Conservation (phyloP, 352 stramenopile species). For the Phytophthora brassicae region DNA sequence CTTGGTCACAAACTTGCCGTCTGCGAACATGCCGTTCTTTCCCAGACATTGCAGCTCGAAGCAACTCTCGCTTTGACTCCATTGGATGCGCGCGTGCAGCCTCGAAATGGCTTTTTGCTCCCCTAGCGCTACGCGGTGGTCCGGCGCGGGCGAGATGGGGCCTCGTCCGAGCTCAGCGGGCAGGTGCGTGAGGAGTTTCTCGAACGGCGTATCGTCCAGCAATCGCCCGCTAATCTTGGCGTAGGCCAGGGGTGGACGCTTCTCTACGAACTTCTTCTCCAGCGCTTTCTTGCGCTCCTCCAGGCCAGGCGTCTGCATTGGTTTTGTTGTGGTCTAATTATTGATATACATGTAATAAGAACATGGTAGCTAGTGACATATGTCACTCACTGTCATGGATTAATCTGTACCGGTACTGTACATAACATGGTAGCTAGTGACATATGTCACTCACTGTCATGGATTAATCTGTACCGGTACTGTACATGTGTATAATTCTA, state of each 20-base stretch:
- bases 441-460: neutral
- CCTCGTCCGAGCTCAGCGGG: slow-evolving; percentile 74
- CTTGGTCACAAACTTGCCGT: slow-evolving; percentile 70
- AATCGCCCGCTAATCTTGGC: slow-evolving; percentile 72
- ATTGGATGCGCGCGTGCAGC: slow-evolving; percentile 76
- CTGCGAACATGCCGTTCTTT: slow-evolving; percentile 82
- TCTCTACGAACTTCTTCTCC: slow-evolving; percentile 78
- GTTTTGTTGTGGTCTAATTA: too few relatives aligned
- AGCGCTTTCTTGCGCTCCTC: slow-evolving; percentile 79
- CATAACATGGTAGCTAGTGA: too few relatives aligned
- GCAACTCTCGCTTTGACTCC: slow-evolving; percentile 70
- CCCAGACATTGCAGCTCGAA: slow-evolving; percentile 80
- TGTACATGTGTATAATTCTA: too few relatives aligned
- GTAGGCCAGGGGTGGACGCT: slow-evolving; percentile 76
- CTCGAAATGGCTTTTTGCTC: slow-evolving; percentile 83
- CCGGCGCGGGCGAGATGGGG: slow-evolving; percentile 34
- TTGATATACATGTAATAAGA: too few relatives aligned
- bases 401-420: too few relatives aligned
- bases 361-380: too few relatives aligned
- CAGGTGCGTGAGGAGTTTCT: slow-evolving; percentile 79
- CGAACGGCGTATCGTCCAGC: slow-evolving; percentile 61
- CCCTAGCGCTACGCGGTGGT: slow-evolving; percentile 61
- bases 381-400: too few relatives aligned
- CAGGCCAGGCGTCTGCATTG: slow-evolving; percentile 21
- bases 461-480: too few relatives aligned